Percentiles rank a stretch among this genome's conserved stretches.
Evolutionary conservation across 352 stramenopile species (phyloP).

Genomic region (Phytophthora colocasiae): DNA sequence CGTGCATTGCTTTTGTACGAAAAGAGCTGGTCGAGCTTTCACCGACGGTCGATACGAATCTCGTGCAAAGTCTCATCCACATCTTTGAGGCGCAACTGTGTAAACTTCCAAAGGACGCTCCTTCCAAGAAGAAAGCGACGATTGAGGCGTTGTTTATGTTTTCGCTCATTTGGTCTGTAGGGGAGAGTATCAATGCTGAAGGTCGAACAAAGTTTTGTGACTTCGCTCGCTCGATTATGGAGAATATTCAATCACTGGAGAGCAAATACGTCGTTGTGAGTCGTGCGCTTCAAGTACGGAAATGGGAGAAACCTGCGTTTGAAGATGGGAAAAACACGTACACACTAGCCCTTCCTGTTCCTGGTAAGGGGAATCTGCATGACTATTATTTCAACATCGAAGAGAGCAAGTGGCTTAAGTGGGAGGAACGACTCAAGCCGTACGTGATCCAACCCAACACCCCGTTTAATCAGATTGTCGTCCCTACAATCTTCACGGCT

Average conservation of each 20-base stretch:
- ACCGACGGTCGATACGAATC: slow-evolving; percentile 91
- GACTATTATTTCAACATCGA: slow-evolving; percentile 90
- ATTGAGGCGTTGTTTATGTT: slow-evolving; percentile 93
- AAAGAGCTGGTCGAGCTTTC: slow-evolving; percentile 89
- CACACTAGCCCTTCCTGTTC: slow-evolving; percentile 55
- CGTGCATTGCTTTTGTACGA: slow-evolving; percentile 88
- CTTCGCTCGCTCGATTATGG: slow-evolving; percentile 82
- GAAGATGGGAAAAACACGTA: slow-evolving; percentile 71
- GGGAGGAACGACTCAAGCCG: slow-evolving; percentile 89
- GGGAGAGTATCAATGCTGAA: slow-evolving; percentile 79
- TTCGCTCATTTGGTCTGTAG: slow-evolving; percentile 91
- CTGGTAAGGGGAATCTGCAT: slow-evolving; percentile 79
- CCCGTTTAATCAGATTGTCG: slow-evolving; percentile 93
- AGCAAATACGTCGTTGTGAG: slow-evolving; percentile 80
- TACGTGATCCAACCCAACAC: slow-evolving; percentile 89
- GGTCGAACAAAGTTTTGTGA: slow-evolving; percentile 78
- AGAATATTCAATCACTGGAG: slow-evolving; percentile 74
- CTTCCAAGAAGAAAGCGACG: slow-evolving; percentile 64
- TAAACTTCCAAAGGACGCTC: slow-evolving; percentile 72
- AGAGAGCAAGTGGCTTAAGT: slow-evolving; percentile 90
- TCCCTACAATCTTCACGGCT: slow-evolving; percentile 94
- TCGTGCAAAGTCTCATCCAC: slow-evolving; percentile 89
- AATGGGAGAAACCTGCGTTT: slow-evolving; percentile 79
- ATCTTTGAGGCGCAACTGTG: slow-evolving; percentile 85
- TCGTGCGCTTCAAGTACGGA: slow-evolving; percentile 81